Conservation (phyloP, 352 stramenopile species). For the Globisporangium mamillatum region DNA sequence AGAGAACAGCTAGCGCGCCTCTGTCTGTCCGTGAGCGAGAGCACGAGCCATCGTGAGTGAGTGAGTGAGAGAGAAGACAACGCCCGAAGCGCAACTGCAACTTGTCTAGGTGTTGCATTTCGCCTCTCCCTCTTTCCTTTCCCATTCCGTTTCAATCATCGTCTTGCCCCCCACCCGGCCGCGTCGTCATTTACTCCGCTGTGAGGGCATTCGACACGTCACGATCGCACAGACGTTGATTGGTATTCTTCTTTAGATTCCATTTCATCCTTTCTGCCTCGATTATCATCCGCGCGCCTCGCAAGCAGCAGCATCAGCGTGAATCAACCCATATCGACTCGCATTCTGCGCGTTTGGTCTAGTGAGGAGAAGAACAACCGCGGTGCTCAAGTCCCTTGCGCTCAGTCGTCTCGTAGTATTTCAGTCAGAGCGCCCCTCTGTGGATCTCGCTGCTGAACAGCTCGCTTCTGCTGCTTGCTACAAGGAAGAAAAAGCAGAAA, state of each 20-base stretch:
- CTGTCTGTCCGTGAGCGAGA: neutral
- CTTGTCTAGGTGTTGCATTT: constrained; percentile 6
- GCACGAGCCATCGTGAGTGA: neutral
- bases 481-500: neutral
- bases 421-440: neutral
- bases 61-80: neutral
- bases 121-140: neutral
- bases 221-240: constrained; percentile 1
- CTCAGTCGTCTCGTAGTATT: neutral
- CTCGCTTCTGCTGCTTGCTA: neutral
- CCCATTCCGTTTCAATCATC: constrained; percentile 11
- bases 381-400: neutral
- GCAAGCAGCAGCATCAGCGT: neutral
- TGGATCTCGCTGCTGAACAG: constrained; percentile 6
- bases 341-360: neutral
- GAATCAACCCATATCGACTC: constrained; percentile 4
- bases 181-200: neutral
- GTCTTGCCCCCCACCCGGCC: neutral
- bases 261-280: neutral
- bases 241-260: constrained; percentile 6
- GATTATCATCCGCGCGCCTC: neutral
- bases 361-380: neutral
- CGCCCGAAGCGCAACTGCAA: constrained; percentile 6
- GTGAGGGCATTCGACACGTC: neutral
- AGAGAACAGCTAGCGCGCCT: neutral